Conservation (phyloP, 768 basidiomycete species). For the Astraeus odoratus region DNA sequence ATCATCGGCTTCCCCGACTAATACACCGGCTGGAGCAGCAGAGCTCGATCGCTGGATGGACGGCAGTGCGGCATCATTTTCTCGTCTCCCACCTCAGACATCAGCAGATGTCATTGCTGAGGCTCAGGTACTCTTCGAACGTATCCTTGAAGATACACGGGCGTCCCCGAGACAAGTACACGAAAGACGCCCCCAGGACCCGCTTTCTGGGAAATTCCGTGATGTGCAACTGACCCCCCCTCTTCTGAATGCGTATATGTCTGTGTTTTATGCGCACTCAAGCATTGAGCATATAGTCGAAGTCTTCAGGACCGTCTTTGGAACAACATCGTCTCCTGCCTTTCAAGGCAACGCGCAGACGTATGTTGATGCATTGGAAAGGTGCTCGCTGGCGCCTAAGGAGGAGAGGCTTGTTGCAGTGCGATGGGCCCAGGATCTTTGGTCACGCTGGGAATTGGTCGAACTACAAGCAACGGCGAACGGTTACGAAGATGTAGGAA, state of each 20-base stretch:
- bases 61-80: constrained; percentile 17
- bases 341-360: constrained; percentile 45
- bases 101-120: constrained; percentile 67
- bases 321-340: constrained; percentile 16
- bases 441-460: constrained; percentile 53
- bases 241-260: constrained; percentile 75
- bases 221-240: constrained; percentile 51
- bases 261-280: constrained; percentile 61
- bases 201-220: constrained; percentile 39
- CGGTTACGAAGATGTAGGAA: constrained; percentile 14
- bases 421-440: constrained; percentile 53
- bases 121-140: constrained; percentile 54
- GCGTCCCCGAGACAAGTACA: neutral
- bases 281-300: constrained; percentile 41
- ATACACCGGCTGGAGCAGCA: neutral
- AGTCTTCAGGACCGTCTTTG: constrained; percentile 47
- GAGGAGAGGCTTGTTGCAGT: constrained; percentile 44
- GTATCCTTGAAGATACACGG: constrained; percentile 42
- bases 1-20: constrained; percentile 7
- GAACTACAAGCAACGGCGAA: constrained; percentile 34
- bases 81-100: constrained; percentile 66
- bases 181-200: neutral
- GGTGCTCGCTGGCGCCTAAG: constrained; percentile 40
- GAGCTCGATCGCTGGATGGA: constrained; percentile 4
- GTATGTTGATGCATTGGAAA: constrained; percentile 62